Percentiles rank a stretch among this genome's conserved stretches.
Conservation (phyloP, 2,329 filamentous ascomycete species). For the Waltergamsia citrina region DNA sequence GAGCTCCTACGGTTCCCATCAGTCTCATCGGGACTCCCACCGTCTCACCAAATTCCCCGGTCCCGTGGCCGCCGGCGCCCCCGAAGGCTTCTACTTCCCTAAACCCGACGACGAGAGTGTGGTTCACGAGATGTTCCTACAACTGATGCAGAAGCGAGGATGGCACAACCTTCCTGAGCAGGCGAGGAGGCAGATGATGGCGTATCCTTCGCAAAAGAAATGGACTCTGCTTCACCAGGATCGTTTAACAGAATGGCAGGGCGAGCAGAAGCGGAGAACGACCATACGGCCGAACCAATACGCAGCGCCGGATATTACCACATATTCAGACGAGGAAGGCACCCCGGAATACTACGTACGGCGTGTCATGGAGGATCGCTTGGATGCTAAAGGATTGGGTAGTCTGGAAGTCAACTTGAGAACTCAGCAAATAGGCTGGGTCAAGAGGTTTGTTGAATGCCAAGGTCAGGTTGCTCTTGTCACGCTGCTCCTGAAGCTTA, state of each 20-base stretch:
- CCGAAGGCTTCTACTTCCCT: slow-evolving; percentile 52
- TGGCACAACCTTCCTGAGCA: slow-evolving; percentile 97
- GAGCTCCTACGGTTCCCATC: slow-evolving; percentile 39
- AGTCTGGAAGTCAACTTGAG: slow-evolving; percentile 90
- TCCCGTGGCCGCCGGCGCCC: slow-evolving; percentile 19
- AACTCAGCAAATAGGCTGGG: slow-evolving; percentile 97
- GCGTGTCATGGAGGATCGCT: slow-evolving; percentile 91
- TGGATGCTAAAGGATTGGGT: slow-evolving; percentile 83
- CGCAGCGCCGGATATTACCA: slow-evolving; percentile 59
- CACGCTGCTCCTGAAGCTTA: slow-evolving; percentile 88
- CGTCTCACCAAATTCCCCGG: slow-evolving; percentile 44
- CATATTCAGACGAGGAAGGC: slow-evolving; percentile 84
- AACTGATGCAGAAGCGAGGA: slow-evolving; percentile 93
- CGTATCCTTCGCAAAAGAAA: slow-evolving; percentile 89
- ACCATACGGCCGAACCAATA: slow-evolving; percentile 65
- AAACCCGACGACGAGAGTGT: slow-evolving; percentile 72
- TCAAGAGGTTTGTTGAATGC: slow-evolving; percentile 91
- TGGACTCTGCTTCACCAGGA: slow-evolving; percentile 97
- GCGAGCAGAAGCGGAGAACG: slow-evolving; percentile 79
- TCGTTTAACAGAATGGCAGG: slow-evolving; percentile 84
- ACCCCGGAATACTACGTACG: slow-evolving; percentile 98
- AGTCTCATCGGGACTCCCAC: slow-evolving; percentile 44
- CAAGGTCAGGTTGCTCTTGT: slow-evolving; percentile 95
- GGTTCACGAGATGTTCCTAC: slow-evolving; percentile 84
- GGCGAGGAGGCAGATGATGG: slow-evolving; percentile 89